Percentiles rank a stretch among this genome's conserved stretches.
These are phyloP conservation scores for Agapanthus africanus DNA, from an alignment of 106 monocot genomes.

Conservation along the genomic window DNA sequence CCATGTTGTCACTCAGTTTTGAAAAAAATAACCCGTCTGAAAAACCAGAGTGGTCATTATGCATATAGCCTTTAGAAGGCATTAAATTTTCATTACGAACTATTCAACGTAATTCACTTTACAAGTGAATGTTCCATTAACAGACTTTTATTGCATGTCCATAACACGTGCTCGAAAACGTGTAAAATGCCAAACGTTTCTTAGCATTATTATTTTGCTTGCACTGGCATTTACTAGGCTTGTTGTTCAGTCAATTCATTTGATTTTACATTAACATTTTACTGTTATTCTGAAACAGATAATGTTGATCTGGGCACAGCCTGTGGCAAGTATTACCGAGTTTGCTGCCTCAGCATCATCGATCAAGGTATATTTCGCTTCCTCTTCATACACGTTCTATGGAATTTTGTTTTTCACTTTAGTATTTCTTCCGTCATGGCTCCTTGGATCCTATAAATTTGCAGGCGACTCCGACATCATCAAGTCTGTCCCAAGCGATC, in stretches of 20 bases:
- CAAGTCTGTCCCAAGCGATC: slow-evolving; percentile 34
- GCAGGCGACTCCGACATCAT: slow-evolving; percentile 48
- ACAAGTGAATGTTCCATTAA: no score
- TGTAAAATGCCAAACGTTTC: background rate
- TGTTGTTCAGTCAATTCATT: no score
- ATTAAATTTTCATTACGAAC: no score
- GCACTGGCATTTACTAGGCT: background rate
- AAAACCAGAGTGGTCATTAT: no score
- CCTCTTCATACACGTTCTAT: background rate
- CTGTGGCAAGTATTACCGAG: slow-evolving; percentile 51
- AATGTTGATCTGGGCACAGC: slow-evolving; percentile 59
- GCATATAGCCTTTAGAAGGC: no score
- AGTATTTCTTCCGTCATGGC: background rate
- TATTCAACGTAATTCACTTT: no score
- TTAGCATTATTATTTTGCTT: background rate
- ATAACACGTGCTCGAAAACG: no score
- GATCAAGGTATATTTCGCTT: slow-evolving; percentile 42
- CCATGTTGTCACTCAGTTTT: no score
- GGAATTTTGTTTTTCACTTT: background rate
- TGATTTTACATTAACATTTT: background rate
- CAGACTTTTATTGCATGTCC: no score
- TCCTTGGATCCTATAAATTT: no score
- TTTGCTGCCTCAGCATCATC: slow-evolving; percentile 59
- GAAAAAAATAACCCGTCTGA: no score
- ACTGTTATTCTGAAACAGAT: slow-evolving; percentile 16